Conservation (phyloP, 805 yeast genomes). For the Metschnikowia colocasiae region DNA sequence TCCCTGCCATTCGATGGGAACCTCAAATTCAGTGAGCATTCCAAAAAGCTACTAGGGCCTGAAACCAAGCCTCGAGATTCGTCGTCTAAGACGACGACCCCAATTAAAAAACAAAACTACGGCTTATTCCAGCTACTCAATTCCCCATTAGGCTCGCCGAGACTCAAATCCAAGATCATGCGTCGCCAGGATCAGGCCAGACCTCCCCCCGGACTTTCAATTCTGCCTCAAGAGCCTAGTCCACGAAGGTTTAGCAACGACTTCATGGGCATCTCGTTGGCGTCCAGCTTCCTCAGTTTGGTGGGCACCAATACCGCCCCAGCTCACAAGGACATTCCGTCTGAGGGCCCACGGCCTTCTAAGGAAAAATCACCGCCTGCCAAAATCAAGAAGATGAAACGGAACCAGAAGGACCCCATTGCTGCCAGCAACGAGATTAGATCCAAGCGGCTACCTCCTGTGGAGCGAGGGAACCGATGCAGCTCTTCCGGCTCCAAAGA, state of each 20-base stretch:
- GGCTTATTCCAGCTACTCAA: constrained; percentile 20
- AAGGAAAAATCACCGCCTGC: constrained; percentile 16
- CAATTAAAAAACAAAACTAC: constrained; percentile 15
- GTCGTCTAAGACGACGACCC: constrained; percentile 9
- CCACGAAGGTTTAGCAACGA: constrained; percentile 21
- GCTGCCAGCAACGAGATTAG: constrained; percentile 26
- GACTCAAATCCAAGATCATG: constrained; percentile 7
- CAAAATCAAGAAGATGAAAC: constrained; percentile 15
- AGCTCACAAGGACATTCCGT: not conserved
- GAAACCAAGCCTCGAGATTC: too few relatives aligned
- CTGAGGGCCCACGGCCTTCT: not conserved
- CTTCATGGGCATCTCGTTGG: constrained; percentile 25
- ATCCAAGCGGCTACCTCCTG: constrained; percentile 31
- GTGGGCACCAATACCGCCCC: constrained; percentile 16
- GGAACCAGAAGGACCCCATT: constrained; percentile 22
- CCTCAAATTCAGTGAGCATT: constrained; percentile 16
- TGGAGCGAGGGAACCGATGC: constrained; percentile 27
- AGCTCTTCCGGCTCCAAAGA: constrained; percentile 43
- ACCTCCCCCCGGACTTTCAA: not conserved
- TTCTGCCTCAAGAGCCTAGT: not conserved
- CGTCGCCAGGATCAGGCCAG: not conserved
- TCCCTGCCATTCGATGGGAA: constrained; percentile 15
- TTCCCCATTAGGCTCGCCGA: constrained; percentile 20
- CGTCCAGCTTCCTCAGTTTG: constrained; percentile 27
- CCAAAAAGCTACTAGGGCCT: constrained; percentile 14